Conservation (phyloP, 108 stramenopile genomes). For the Epithemia pelagica region DNA sequence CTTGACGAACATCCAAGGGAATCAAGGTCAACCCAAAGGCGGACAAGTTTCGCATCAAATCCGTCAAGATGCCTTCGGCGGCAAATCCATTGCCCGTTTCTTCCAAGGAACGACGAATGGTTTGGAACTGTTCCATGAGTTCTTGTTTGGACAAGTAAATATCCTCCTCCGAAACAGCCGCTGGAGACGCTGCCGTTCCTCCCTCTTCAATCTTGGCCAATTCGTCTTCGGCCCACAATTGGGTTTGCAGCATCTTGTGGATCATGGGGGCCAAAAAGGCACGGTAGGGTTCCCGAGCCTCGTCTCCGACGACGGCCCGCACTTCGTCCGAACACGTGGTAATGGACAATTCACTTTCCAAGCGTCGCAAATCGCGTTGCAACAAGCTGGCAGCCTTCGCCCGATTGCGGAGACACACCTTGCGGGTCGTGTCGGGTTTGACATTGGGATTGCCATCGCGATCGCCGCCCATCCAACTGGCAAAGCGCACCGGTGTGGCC, state of each 20-base stretch:
- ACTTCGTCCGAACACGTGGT: slow-evolving; percentile 38
- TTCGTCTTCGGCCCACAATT: slow-evolving; percentile 57
- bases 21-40: slow-evolving; percentile 91
- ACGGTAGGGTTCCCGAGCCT: slow-evolving; percentile 64
- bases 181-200: neutral
- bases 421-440: slow-evolving; percentile 82
- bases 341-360: slow-evolving; percentile 51
- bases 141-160: slow-evolving; percentile 61
- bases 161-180: slow-evolving; percentile 20
- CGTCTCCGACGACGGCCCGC: slow-evolving; percentile 44
- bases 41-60: slow-evolving; percentile 82
- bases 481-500: slow-evolving; percentile 79
- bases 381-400: slow-evolving; percentile 79
- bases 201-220: slow-evolving; percentile 22
- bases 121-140: slow-evolving; percentile 71
- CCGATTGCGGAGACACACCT: slow-evolving; percentile 76
- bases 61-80: slow-evolving; percentile 82
- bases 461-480: slow-evolving; percentile 99
- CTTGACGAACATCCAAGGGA: slow-evolving; percentile 93
- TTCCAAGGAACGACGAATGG: slow-evolving; percentile 74
- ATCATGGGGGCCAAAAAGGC: slow-evolving; percentile 56
- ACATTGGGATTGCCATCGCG: slow-evolving; percentile 98
- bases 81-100: slow-evolving; percentile 71
- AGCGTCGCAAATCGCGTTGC: slow-evolving; percentile 51
- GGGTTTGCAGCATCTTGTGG: slow-evolving; percentile 42